Percentiles rank a stretch among this genome's conserved stretches.
Evolutionary conservation across 441 rosid genomes (phyloP).

Genomic region (Bocquillonia castaneifolia): DNA sequence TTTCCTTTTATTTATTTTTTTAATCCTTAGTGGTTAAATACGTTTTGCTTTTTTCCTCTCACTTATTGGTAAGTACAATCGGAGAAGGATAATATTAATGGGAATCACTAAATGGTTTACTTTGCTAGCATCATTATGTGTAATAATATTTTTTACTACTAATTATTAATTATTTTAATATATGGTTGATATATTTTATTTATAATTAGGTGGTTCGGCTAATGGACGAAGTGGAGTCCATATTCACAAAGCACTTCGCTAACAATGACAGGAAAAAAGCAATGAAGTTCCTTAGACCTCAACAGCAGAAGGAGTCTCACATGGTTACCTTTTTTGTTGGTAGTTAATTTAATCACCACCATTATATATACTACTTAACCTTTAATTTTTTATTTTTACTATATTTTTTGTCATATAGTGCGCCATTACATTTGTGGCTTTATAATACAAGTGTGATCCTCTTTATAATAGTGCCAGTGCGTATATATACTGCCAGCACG

Average conservation of each 20-base stretch:
- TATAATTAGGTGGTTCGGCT: slow-evolving; percentile 54
- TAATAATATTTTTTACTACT: no score
- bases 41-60: background rate
- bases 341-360: slow-evolving; percentile 24
- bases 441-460: no score
- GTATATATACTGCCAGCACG: no score
- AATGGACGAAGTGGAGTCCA: slow-evolving; percentile 98
- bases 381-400: background rate
- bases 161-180: no score
- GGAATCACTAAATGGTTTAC: background rate
- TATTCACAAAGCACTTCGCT: slow-evolving; percentile 89
- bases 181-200: background rate
- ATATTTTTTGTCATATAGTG: background rate
- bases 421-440: no score
- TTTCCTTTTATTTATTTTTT: background rate
- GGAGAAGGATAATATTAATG: background rate
- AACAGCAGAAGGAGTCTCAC: slow-evolving; percentile 82
- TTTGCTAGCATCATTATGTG: background rate
- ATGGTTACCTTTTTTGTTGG: slow-evolving; percentile 96
- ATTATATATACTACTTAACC: background rate
- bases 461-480: no score
- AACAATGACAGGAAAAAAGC: slow-evolving; percentile 93
- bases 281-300: slow-evolving; percentile 96
- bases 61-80: background rate
- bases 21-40: no score